Base-by-base conservation (phyloP, 1,284 basidiomycete genomes). In the Cutaneotrichosporon cutaneum region DNA sequence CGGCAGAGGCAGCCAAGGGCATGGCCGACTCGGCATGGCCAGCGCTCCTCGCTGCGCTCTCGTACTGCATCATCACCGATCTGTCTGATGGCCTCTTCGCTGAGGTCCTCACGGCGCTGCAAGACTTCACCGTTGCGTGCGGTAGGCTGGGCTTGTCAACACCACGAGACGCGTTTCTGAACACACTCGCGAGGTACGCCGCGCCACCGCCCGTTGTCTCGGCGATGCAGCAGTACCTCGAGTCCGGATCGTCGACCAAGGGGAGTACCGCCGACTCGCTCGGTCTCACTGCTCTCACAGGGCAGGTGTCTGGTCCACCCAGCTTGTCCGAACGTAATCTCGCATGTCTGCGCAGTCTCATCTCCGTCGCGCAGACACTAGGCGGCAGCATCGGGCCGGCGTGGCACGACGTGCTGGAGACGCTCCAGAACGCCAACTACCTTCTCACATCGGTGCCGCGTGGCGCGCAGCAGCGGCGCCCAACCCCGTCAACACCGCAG, bases 151-250 rank as follows among this genome's bases (percentile, higher is more conserved):
- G 85, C 2, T 83, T 98, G 5, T 80, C 83, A 0, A 94, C 91
- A 0, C 92, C 94, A 0, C 86, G 95, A n/a, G 93, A 98, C 68
- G 92, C 93, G 0, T 91, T 98, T 77, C 86, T 98, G 70, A 90
- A 87, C 22, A 89, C 87, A 48, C 84, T 98, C 13, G 86, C 91
- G 21, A 90, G 92, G 66, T 89, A 92, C 64, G 89, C 94, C 0
- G 90, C 97, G 10, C 94, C 94, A 0, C 85, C 90, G 0, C 84
- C 89, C 1, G 90, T 95, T 4, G 90, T 96, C 0, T 89, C 90
- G 0, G 88, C 88, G 63, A 80, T 95, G 63, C 90, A 93, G 62
- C 82, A 86, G 0, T 88, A 88, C 66, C 75, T 82, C 8, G 89
- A 91, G 63, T 22, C 54, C 56, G 52, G 52, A 3, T 22, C 56